Evolutionary conservation across 352 stramenopile species (phyloP), one percentile per base, ranked within the genome.

Genomic region (Phytopythium mirpurense): DNA sequence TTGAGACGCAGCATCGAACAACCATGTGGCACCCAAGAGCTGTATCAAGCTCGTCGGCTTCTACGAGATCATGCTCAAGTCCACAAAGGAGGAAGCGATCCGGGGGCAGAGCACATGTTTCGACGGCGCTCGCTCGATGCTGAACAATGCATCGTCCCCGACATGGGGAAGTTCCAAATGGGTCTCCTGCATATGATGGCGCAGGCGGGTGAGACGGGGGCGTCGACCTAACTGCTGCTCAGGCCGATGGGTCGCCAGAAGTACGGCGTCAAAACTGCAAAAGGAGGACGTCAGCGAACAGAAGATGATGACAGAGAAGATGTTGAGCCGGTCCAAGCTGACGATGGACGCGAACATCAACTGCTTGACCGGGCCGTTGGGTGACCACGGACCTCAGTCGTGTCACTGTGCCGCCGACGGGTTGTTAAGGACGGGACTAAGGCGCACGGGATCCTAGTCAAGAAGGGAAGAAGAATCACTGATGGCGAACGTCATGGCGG

Each of bases 401-500:
- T 81, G 60, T 99, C 19, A 74, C 82, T 0, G 98, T 98, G 60
- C 96, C 96, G 4, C 96, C 96, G 4, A 80, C 89, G 4, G n/a
- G 95, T 92, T 47, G 94, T 98, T 45, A 90, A 98, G 54, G 95
- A 98, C 51, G 96, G 99, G 24, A 98, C 12, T n/a, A 98, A 97
- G 60, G 85, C 91, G 3, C 96, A 93, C 45, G 70, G 98, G 16
- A 98, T 99, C 58, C 67, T 99, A 31, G 93, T 99, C 32, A 93
- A 99, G 68, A 97, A 98, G 51, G 99, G 67, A 98, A 98, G 74
- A 98, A 98, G 60, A 96, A 98, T 55, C 97, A 98, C 65, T 98
- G 98, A 51, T 99, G 96, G 96, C 94, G 57, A 71, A 96, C 8
- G 94, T 98, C 59, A 90, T 98, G 51, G 78, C 70, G 21, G 73